These are phyloP conservation scores for Verruconis gallopava DNA, from an alignment of 2,329 filamentous ascomycete species.

Conservation along the genomic window DNA sequence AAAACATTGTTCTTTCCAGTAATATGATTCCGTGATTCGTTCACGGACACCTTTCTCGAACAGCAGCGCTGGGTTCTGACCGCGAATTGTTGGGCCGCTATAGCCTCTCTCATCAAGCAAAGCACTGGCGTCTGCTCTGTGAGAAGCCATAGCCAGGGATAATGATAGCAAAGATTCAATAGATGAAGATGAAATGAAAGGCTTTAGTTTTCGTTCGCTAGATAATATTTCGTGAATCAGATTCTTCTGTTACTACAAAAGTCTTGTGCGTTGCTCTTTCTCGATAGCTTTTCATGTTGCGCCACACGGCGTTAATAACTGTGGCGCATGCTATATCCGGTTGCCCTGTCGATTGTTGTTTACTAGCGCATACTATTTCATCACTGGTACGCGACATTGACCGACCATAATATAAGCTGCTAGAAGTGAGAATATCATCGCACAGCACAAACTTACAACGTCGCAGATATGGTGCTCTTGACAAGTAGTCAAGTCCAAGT, in stretches of 20 bases:
- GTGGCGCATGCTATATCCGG: not conserved
- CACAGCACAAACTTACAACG: no score
- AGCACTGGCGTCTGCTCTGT: slow-evolving; percentile 63
- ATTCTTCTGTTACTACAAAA: no score
- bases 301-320: not conserved
- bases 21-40: slow-evolving; percentile 88
- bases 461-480: slow-evolving; percentile 45
- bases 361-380: no score
- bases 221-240: no score
- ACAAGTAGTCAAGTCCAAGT: slow-evolving; percentile 59
- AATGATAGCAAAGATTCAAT: no score
- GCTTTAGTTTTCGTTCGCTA: no score
- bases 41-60: slow-evolving; percentile 94
- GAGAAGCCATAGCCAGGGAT: slow-evolving; percentile 39
- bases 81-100: slow-evolving; percentile 62
- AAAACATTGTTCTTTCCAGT: slow-evolving; percentile 99
- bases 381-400: no score
- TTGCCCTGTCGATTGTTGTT: no score
- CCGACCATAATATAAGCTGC: no score
- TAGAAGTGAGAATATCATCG: no score
- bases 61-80: slow-evolving; percentile 86
- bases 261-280: no score
- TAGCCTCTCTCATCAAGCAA: slow-evolving; percentile 87
- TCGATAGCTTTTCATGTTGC: not conserved
- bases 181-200: no score